Evolutionary conservation across 768 basidiomycete genomes (phyloP).

Genomic region (Amanita polypyramis): DNA sequence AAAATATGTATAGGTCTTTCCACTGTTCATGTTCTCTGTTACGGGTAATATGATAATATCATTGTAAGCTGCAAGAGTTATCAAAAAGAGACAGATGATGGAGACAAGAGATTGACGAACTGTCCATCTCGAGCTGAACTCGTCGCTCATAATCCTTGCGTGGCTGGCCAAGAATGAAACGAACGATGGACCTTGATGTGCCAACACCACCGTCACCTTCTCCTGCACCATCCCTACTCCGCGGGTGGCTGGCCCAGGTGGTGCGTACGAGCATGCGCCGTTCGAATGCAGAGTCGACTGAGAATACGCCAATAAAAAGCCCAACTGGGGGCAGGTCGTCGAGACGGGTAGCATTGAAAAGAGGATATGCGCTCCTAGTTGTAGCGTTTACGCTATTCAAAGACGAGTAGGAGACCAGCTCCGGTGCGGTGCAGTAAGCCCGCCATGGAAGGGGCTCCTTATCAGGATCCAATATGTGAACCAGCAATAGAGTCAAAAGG

Average conservation of each 20-base stretch:
- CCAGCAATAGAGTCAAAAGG: slow-evolving; percentile 76
- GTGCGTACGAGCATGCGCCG: slow-evolving; percentile 80
- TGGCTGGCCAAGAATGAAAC: slow-evolving; percentile 85
- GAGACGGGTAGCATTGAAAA: slow-evolving; percentile 67
- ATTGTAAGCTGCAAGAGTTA: slow-evolving; percentile 50
- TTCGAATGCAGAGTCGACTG: slow-evolving; percentile 76
- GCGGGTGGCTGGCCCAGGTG: slow-evolving; percentile 80
- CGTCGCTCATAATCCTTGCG: slow-evolving; percentile 68
- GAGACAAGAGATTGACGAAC: slow-evolving; percentile 37
- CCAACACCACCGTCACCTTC: slow-evolving; percentile 59
- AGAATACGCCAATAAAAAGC: slow-evolving; percentile 84
- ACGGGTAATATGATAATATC: slow-evolving; percentile 80
- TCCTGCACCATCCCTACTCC: slow-evolving; percentile 67
- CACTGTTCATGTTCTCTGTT: slow-evolving; percentile 91
- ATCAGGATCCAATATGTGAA: slow-evolving; percentile 92
- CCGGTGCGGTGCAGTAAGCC: slow-evolving; percentile 74
- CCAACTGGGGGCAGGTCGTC: slow-evolving; percentile 75
- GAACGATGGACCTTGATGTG: slow-evolving; percentile 75
- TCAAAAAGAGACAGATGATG: slow-evolving; percentile 7
- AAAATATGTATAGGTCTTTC: slow-evolving; percentile 89
- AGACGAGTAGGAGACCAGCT: slow-evolving; percentile 25
- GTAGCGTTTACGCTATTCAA: slow-evolving; percentile 28
- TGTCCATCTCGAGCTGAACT: slow-evolving; percentile 83
- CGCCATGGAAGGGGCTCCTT: slow-evolving; percentile 93
- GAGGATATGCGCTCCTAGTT: slow-evolving; percentile 19